Percentiles rank a stretch among this genome's conserved stretches.
These are phyloP conservation scores for Heterobasidion annosum DNA, from an alignment of 1,284 basidiomycete species.

Conservation along the genomic window DNA sequence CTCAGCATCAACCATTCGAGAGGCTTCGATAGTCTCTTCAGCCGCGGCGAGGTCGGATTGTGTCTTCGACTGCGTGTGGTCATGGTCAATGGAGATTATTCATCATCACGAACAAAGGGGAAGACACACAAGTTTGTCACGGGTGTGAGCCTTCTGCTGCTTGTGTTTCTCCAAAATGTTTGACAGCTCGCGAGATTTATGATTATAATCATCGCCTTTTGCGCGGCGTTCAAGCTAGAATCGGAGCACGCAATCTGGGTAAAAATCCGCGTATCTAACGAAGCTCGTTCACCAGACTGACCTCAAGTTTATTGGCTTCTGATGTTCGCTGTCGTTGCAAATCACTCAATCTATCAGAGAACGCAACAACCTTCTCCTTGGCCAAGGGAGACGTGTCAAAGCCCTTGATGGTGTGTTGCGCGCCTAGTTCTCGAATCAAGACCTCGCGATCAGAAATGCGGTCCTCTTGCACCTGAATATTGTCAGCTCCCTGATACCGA, in stretches of 20 bases:
- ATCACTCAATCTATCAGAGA: constrained; percentile 54
- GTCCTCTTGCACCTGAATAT: constrained; percentile 61
- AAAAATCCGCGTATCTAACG: not conserved
- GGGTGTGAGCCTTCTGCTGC: constrained; percentile 39
- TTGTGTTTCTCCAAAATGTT: constrained; percentile 45
- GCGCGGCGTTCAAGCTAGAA: constrained; percentile 38
- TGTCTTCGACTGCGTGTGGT: constrained; percentile 31
- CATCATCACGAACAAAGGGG: not conserved
- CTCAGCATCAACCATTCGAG: constrained; percentile 47
- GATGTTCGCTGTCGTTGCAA: constrained; percentile 44
- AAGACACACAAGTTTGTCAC: constrained; percentile 53
- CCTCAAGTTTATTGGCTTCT: constrained; percentile 56
- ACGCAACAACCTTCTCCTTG: constrained; percentile 60
- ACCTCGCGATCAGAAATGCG: constrained; percentile 71
- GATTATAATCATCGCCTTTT: constrained; percentile 52
- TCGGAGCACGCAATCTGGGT: not conserved
- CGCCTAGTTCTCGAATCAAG: constrained; percentile 63
- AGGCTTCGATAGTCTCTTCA: constrained; percentile 49
- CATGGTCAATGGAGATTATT: not conserved
- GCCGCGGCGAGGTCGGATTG: constrained; percentile 41
- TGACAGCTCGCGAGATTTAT: constrained; percentile 41
- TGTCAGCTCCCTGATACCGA: not conserved
- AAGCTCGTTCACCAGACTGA: constrained; percentile 15
- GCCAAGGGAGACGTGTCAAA: constrained; percentile 61
- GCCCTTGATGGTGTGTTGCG: constrained; percentile 66